Base-by-base conservation (phyloP, 139 green algal genomes). In the Chlamydomonas schloesseri region DNA sequence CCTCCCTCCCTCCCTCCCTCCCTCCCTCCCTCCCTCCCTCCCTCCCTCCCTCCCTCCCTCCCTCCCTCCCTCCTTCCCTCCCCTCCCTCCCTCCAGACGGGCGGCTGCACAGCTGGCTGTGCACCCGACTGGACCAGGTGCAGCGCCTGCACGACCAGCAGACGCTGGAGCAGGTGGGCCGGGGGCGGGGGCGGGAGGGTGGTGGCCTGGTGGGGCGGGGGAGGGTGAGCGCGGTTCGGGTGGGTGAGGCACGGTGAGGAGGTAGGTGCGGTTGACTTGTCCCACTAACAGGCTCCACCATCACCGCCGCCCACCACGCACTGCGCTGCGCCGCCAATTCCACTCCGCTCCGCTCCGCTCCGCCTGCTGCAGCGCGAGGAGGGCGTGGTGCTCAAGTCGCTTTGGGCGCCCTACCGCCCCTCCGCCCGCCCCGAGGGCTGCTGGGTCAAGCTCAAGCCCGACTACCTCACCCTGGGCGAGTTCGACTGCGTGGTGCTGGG, bases 361-460 rank as follows among this genome's bases (percentile, higher is more conserved):
- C n/a, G n/a, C n/a, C n/a, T n/a, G n/a, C n/a, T n/a, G n/a, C 37
- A 26, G 11, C 73, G 94, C 89, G 95, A 98, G 69, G 96, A 99
- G 90, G 96, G 96, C 4, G 90, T 98, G 28, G 75, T 99, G 50
- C 71, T 98, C 46, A 99, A 99, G 91, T 74, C 89, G 14, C 82
- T 97, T 29, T 81, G 91, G 50, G 92, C 88, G 1, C 70, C 81
- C 20, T 99, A 96, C 96, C 71, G 79, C 28, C 72, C 88, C 14
- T 92, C 94, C 55, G 93, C 97, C 70, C 87, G 96, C n/a, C n/a
- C n/a, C 26, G 78, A 75, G 36, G 82, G 72, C 55, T 50, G 28
- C 17, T 97, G 95, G 93, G 53, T 97, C 36, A 97, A 97, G 83
- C 73, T 92, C 31, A 92, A 92, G 60, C 89, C 89, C 21, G 89